Evolutionary conservation across 2,329 filamentous ascomycete genomes (phyloP), one percentile per base, ranked within the genome.

Genomic region (Aspergillus alliaceus): DNA sequence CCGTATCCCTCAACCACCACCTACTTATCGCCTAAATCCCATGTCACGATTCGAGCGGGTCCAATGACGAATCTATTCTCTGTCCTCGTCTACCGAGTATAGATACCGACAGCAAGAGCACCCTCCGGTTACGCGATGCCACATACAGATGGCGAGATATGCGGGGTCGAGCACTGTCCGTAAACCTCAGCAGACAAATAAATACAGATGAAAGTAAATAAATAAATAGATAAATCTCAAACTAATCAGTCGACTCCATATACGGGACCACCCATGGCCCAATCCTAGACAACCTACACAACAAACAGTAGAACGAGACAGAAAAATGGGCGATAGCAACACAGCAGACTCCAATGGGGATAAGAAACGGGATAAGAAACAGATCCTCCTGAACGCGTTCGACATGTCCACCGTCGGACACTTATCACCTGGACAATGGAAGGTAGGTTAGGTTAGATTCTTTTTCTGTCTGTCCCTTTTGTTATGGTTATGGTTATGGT

Each of bases 371-470:
- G n/a, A n/a, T n/a, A n/a, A 80, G 66, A 84, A 83, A 62, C 77
- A 82, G 25, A 86, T 87, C 14, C 66, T 87, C 6, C 74, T 88
- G 47, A 88, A 87, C 73, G 85, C 85, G 2, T 87, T 88, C 62
- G 85, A 87, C 58, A 87, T 87, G 84, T 84, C 79, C 2, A 87
- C 85, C 0, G 79, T 87, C 6, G 85, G 85, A 2, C 86, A 89
- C 67, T 67, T 89, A 32, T 85, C 83, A 0, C 85, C 85, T 1
- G 86, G 86, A 0, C 86, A 88, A 72, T 89, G 86, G 86, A 88
- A 86, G 75, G 83, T 83, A 50, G 58, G 71, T 58, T 25, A 34
- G 14, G 12, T n/a, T 35, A 6, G 6, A 8, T 35, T n/a, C 5
- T 31, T 35, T 8, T 11, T 6, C 35, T 34, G 4, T 6, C n/a